Conservation (phyloP, 2,329 filamentous ascomycete species). For the Didymellaceae sp. region DNA sequence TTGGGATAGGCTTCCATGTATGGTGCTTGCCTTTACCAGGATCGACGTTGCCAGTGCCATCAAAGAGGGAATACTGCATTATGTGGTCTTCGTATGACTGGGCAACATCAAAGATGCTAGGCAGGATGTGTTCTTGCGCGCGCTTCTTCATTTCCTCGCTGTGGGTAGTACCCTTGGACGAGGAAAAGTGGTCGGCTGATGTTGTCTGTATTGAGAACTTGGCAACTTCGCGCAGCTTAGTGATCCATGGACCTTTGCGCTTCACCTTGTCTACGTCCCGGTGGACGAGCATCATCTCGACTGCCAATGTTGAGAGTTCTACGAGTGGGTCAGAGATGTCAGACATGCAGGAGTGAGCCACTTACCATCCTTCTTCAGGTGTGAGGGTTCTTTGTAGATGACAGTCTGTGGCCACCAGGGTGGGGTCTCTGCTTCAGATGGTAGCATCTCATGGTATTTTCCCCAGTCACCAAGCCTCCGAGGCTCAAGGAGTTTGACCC, state of each 20-base stretch:
- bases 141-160: constrained; percentile 37
- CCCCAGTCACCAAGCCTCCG: constrained; percentile 33
- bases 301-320: constrained; percentile 37
- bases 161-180: constrained; percentile 30
- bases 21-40: constrained; percentile 29
- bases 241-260: constrained; percentile 34
- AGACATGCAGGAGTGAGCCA: background rate
- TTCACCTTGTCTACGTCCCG: constrained; percentile 33
- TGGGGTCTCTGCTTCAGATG: constrained; percentile 23
- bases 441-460: constrained; percentile 33
- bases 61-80: constrained; percentile 31
- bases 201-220: constrained; percentile 29
- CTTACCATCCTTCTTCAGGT: constrained; percentile 39
- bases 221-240: constrained; percentile 31
- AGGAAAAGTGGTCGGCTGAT: constrained; percentile 34
- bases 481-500: constrained; percentile 41
- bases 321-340: constrained; percentile 12
- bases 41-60: constrained; percentile 28
- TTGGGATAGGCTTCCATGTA: constrained; percentile 32
- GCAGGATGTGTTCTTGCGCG: constrained; percentile 33
- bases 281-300: constrained; percentile 41
- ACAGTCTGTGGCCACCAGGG: constrained; percentile 42
- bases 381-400: constrained; percentile 42
- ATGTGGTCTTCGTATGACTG: constrained; percentile 40
- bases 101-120: constrained; percentile 39